A percentile compares a stretch with the other conserved stretches of the same genome.
Conservation (phyloP, 2,329 filamentous ascomycete genomes). For the Bisporella sp. region DNA sequence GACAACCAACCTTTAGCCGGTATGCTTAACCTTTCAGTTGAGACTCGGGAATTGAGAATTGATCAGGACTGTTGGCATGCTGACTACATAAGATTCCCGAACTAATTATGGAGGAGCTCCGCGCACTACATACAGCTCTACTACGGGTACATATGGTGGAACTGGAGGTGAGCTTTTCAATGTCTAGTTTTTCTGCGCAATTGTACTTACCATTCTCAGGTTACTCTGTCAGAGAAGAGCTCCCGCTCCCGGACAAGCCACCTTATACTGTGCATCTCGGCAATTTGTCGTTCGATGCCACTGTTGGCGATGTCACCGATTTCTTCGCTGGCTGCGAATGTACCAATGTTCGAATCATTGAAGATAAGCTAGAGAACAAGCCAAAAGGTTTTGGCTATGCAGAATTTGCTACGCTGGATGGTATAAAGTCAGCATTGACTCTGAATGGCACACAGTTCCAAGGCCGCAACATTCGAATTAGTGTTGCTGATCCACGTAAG, state of each 20-base stretch:
- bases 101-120: conserved; percentile 26
- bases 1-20: conserved; percentile 23
- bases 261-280: conserved; percentile 94
- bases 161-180: conserved; percentile 19
- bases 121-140: conserved; percentile 26
- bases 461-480: conserved; percentile 84
- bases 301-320: conserved; percentile 71
- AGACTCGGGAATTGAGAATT: too few species aligned
- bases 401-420: conserved; percentile 82
- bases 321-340: conserved; percentile 84
- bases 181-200: not conserved
- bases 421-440: conserved; percentile 82
- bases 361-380: conserved; percentile 87
- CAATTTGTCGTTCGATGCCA: conserved; percentile 94
- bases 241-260: conserved; percentile 84
- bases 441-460: conserved; percentile 79
- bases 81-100: conserved; percentile 25
- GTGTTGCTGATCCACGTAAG: conserved; percentile 96
- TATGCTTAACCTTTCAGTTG: conserved; percentile 15
- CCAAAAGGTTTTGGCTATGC: conserved; percentile 98
- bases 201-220: conserved; percentile 30
- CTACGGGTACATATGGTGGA: conserved; percentile 25
- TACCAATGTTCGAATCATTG: conserved; percentile 88
- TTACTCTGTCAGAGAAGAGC: conserved; percentile 63
- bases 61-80: not conserved